A percentile compares a stretch with the other conserved stretches of the same genome.
Evolutionary conservation across 768 basidiomycete species (phyloP).

Genomic region (Paxillus involutus): DNA sequence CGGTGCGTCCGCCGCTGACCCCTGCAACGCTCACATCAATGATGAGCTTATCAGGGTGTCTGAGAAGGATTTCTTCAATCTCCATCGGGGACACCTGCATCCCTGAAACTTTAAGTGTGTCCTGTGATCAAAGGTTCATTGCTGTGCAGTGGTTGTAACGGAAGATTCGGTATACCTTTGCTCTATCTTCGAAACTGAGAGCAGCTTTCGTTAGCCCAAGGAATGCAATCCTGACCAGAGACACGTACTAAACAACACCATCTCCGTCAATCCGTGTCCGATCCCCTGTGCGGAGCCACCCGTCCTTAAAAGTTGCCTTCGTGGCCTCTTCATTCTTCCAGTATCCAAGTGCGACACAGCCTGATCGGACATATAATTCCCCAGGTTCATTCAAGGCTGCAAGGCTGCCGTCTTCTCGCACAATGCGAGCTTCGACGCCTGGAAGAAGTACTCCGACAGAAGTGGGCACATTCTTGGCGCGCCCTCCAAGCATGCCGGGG

Average conservation of each 20-base stretch:
- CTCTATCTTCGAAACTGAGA: conserved; percentile 68
- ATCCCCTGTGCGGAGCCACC: conserved; percentile 80
- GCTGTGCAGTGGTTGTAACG: not conserved
- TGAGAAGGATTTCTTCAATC: conserved; percentile 65
- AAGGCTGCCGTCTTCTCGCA: conserved; percentile 57
- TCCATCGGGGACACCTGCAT: conserved; percentile 80
- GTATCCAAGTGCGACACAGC: conserved; percentile 64
- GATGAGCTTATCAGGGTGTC: conserved; percentile 61
- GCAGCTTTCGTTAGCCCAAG: not conserved
- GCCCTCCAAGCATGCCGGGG: conserved; percentile 46
- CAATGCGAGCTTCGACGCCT: conserved; percentile 61
- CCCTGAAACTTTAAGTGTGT: conserved; percentile 79
- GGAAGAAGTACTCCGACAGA: conserved; percentile 61
- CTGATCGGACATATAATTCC: conserved; percentile 60
- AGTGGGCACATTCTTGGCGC: conserved; percentile 37
- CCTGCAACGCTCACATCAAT: conserved; percentile 71
- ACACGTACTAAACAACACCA: conserved; percentile 63
- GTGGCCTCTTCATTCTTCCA: conserved; percentile 71
- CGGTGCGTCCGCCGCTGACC: conserved; percentile 66
- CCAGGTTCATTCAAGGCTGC: conserved; percentile 59
- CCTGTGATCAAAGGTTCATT: conserved; percentile 37
- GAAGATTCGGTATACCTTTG: conserved; percentile 49
- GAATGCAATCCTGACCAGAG: not conserved
- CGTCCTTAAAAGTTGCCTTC: conserved; percentile 59
- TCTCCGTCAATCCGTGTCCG: conserved; percentile 59